These are phyloP conservation scores for Salvia rosmarinus DNA, from an alignment of 257 asterid genomes.

Conservation along the genomic window DNA sequence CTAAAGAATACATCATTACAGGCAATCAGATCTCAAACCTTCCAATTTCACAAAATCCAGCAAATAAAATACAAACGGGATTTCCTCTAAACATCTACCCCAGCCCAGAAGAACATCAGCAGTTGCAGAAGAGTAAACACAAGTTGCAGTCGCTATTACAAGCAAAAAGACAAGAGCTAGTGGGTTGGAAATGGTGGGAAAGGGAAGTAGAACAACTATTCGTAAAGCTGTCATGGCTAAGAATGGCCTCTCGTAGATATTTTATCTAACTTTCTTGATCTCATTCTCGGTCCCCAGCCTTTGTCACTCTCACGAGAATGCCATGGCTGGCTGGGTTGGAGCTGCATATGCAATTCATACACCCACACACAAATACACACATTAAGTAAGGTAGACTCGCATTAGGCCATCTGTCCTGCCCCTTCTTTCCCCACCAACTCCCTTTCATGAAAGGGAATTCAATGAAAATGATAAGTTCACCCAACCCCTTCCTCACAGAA, in stretches of 20 bases:
- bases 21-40: constrained; percentile 45
- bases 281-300: constrained; percentile 54
- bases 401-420: constrained; percentile 55
- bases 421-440: constrained; percentile 53
- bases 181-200: constrained; percentile 31
- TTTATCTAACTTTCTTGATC: constrained; percentile 32
- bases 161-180: constrained; percentile 25
- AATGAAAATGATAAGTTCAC: constrained; percentile 46
- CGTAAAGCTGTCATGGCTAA: constrained; percentile 28
- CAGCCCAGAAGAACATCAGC: constrained; percentile 18
- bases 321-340: constrained; percentile 73
- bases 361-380: constrained; percentile 33
- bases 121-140: constrained; percentile 11
- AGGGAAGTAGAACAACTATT: constrained; percentile 35
- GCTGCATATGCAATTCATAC: constrained; percentile 44
- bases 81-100: constrained; percentile 33
- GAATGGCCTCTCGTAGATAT: constrained; percentile 29
- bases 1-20: constrained; percentile 47
- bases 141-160: constrained; percentile 29
- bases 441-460: constrained; percentile 72
- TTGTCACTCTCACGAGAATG: constrained; percentile 76
- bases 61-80: constrained; percentile 36
- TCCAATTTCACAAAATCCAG: constrained; percentile 35
- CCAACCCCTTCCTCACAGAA: constrained; percentile 27
- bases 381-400: constrained; percentile 42